Conservation (phyloP, 305 asterid genomes). For the Petunia hybrid region DNA sequence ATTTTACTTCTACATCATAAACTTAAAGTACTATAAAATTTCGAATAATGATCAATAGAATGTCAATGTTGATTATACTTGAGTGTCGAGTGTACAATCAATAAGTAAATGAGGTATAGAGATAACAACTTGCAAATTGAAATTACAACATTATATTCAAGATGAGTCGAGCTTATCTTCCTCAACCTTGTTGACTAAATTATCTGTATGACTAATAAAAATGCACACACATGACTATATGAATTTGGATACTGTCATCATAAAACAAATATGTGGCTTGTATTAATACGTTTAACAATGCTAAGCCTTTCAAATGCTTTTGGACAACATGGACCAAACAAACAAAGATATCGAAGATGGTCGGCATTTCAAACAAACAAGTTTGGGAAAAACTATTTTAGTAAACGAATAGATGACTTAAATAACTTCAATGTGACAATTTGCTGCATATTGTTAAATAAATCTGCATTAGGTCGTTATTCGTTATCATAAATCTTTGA, state of each 20-base stretch:
- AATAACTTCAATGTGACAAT: neutral
- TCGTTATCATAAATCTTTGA: slow-evolving; percentile 1
- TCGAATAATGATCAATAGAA: too few relatives aligned
- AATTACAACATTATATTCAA: too few relatives aligned
- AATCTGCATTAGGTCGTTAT: slow-evolving; percentile 17
- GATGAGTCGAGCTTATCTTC: too few relatives aligned
- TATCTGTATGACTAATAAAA: neutral
- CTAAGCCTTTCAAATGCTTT: neutral
- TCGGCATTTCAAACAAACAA: slow-evolving; percentile 28
- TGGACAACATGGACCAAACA: neutral
- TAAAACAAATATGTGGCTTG: neutral
- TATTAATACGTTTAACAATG: too few relatives aligned
- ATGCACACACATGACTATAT: neutral
- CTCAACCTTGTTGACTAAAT: too few relatives aligned
- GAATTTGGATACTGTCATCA: neutral
- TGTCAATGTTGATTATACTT: too few relatives aligned
- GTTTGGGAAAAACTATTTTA: neutral
- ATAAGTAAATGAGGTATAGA: too few relatives aligned
- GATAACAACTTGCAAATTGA: too few relatives aligned
- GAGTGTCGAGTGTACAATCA: too few relatives aligned
- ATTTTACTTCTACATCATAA: too few relatives aligned
- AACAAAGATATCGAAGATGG: slow-evolving; percentile 6
- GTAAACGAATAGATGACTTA: neutral
- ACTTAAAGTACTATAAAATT: too few relatives aligned
- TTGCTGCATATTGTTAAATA: neutral